Evolutionary conservation across 192 early-diverging fungal species (phyloP), one percentile per base, ranked within the genome.

Genomic region (Blastocladiella britannica): DNA sequence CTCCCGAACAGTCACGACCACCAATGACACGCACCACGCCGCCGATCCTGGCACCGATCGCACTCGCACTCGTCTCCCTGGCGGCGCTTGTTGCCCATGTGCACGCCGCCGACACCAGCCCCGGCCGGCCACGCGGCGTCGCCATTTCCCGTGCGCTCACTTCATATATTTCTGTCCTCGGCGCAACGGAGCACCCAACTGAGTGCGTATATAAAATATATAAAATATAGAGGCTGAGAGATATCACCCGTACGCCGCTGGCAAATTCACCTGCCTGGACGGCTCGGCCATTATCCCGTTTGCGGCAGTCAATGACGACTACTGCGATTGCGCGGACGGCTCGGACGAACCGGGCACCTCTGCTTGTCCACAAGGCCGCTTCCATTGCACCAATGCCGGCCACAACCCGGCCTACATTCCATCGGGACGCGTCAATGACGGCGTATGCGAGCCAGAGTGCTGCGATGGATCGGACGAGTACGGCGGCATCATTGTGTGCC

Each of bases 261-360:
- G 37, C 15, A 9, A 68, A 5, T 88, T 84, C 66, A 66, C 23
- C 0, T 96, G 93, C 58, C 65, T 89, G 23, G 89, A 91, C 60
- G 79, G 77, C 5, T 79, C 80, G 6, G 70, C 71, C 26, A 63
- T 31, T 24, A 86, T 96, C 26, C 76, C 80, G 1, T 82, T 76
- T 57, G 63, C 66, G 1, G 73, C 79, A 2, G 78, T 97, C 43
- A 97, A 97, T 56, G 91, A 97, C 66, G 89, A 97, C 67, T 97
- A 92, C 60, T 97, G 93, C 73, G 91, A 97, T 69, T 97, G 93
- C 62, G 25, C 71, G 43, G 93, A 97, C 67, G 90, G 91, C 3
- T 84, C 82, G 15, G 93, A 97, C 65, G 93, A 97, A 63, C 89
- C 91, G 25, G 93, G 86, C 83, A 94, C 94, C 2, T 85, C 91